These are phyloP conservation scores for Hypoxylon crocopeplum DNA, from an alignment of 495 filamentous ascomycete species.

Conservation along the genomic window DNA sequence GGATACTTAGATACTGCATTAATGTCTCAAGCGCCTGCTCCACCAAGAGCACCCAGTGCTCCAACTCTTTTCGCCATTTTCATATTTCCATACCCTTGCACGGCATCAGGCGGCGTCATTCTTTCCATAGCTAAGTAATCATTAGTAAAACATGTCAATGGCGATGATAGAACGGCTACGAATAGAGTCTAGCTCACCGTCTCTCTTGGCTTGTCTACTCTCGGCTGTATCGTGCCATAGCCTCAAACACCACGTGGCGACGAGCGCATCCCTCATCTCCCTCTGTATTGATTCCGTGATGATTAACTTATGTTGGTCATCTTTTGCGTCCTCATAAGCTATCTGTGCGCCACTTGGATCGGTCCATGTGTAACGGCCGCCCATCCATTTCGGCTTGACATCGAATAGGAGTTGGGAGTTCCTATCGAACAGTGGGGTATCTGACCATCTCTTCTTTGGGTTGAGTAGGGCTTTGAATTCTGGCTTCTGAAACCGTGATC, in stretches of 20 bases:
- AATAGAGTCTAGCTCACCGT: constrained; percentile 4
- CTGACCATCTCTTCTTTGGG: neutral
- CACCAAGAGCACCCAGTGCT: constrained; percentile 1
- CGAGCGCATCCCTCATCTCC: constrained; percentile 4
- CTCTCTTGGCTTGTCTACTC: constrained; percentile 1
- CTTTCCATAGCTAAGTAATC: constrained; percentile 1
- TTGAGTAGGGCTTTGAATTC: constrained; percentile 1
- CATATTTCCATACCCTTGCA: neutral
- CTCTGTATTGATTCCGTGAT: neutral
- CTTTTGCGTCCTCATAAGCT: constrained; percentile 5
- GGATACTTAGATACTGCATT: no score
- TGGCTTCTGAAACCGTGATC: neutral
- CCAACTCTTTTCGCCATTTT: constrained; percentile 5
- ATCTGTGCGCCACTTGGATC: neutral
- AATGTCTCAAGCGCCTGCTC: neutral
- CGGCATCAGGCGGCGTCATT: neutral
- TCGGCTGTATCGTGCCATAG: constrained; percentile 16
- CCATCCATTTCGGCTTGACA: constrained; percentile 10
- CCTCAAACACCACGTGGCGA: constrained; percentile 6
- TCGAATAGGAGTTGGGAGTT: neutral
- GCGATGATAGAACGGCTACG: no score
- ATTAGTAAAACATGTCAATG: neutral
- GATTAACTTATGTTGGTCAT: neutral
- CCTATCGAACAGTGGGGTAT: neutral
- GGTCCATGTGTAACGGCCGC: constrained; percentile 5